A percentile compares a stretch with the other conserved stretches of the same genome.
phyloP scores from a whole-genome alignment of 495 filamentous ascomycete genomes.

The Trypethelium eluteriae region DNA sequence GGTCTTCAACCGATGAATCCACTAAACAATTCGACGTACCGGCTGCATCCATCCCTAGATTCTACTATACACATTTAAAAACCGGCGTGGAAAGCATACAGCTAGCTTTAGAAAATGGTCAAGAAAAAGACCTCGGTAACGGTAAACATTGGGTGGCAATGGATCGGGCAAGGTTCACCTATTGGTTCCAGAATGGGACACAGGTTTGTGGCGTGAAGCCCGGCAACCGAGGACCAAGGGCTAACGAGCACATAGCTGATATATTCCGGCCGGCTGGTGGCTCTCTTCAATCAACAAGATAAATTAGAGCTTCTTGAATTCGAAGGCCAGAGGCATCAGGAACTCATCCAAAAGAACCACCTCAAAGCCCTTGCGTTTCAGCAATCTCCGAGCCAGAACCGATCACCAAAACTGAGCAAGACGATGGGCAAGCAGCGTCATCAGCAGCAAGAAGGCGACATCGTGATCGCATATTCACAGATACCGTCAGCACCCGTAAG shows the following conservation, averaged over 20 bases:
- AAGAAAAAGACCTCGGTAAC: constrained; percentile 24
- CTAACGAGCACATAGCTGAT: constrained; percentile 18
- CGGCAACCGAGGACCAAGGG: neutral
- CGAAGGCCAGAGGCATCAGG: constrained; percentile 28
- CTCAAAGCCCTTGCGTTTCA: constrained; percentile 27
- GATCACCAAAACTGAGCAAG: constrained; percentile 39
- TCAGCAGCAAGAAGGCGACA: constrained; percentile 19
- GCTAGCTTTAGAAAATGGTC: constrained; percentile 56
- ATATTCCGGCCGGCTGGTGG: constrained; percentile 29
- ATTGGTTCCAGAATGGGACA: constrained; percentile 31
- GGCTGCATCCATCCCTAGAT: constrained; percentile 65
- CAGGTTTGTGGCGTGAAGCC: constrained; percentile 24
- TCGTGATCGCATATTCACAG: constrained; percentile 23
- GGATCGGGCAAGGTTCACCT: constrained; percentile 31
- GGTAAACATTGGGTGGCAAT: constrained; percentile 25
- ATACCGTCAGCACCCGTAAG: constrained; percentile 27
- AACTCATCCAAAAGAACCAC: constrained; percentile 27
- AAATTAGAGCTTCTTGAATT: constrained; percentile 32
- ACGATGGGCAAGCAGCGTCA: constrained; percentile 27
- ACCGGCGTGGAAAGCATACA: constrained; percentile 74
- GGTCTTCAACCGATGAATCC: constrained; percentile 43
- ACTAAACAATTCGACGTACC: constrained; percentile 73
- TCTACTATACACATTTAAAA: constrained; percentile 75
- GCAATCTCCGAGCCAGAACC: constrained; percentile 26
- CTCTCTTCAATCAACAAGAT: constrained; percentile 27